Base-by-base conservation (phyloP, 805 yeast species). In the Helenozyma rhizophorensis region DNA sequence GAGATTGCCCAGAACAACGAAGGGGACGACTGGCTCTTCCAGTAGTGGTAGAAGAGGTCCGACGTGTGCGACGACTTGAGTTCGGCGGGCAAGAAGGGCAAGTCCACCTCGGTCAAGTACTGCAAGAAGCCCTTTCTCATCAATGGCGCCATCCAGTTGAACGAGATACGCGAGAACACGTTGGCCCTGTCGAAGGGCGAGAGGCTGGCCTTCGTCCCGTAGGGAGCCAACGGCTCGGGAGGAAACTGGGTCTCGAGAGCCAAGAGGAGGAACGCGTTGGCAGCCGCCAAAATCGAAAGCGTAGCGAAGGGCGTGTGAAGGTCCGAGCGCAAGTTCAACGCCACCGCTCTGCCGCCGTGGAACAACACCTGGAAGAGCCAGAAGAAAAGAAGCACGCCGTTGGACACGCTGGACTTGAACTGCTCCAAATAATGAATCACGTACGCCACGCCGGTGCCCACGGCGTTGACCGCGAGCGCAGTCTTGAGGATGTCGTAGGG, bases 81-180 rank as follows among this genome's bases (percentile, higher is more conserved):
- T 23, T 71, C 73, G 2, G 60, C 56, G 9, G 97, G 96, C 31
- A 93, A 72, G 12, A 75, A 72, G 12, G 96, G 96, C 39, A 90
- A 72, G 57, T 90, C 97, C 2, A 63, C 58, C 45, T 73, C 71
- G 57, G 41, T 56, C 48, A 78, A 64, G 48, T 50, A 76, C 39
- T 75, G 76, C 25, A 68, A 62, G 49, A 81, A 83, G 11, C 97
- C 97, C 33, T 75, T 75, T 45, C 64, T 74, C 80, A 93, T 86
- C 49, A 93, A 63, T 1, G 74, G 78, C 14, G 87, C 78, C 95
- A 93, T 86, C 97, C 98, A 93, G 17, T 79, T 63, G 56, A 93
- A 90, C 0, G 95, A 80, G 32, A 90, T 64, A 32, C 74, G 67
- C 2, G 95, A 81, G 42, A 90, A 76, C 11, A 88, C 62, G 53